phyloP scores from a whole-genome alignment of 148 eudicot species.

The Cornus kousa region DNA sequence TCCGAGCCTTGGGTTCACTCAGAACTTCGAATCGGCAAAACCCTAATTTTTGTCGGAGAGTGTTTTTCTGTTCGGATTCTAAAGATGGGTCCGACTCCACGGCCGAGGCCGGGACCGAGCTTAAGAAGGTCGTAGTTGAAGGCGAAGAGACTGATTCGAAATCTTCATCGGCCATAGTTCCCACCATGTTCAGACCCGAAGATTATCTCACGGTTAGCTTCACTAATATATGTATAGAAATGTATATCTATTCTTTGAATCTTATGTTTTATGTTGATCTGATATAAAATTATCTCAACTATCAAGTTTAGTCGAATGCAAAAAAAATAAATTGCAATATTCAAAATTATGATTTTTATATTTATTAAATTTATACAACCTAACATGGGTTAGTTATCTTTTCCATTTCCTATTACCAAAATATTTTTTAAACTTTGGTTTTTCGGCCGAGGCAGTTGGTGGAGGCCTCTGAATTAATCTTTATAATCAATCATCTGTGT shows the following conservation, averaged over 20 bases:
- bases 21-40: slow-evolving; percentile 26
- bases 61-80: slow-evolving; percentile 73
- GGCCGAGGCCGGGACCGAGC: slow-evolving; percentile 23
- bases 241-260: no score
- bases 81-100: slow-evolving; percentile 43
- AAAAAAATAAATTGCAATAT: background rate
- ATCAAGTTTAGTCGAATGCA: background rate
- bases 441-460: background rate
- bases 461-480: no score
- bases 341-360: background rate
- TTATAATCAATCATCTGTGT: no score
- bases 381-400: background rate
- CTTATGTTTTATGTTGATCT: background rate
- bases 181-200: slow-evolving; percentile 72
- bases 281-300: background rate
- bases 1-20: slow-evolving; percentile 42
- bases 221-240: background rate
- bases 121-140: slow-evolving; percentile 34
- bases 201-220: slow-evolving; percentile 70
- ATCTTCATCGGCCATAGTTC: slow-evolving; percentile 60
- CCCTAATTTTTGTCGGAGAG: slow-evolving; percentile 37
- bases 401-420: background rate
- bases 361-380: background rate
- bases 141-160: slow-evolving; percentile 48
- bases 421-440: background rate